Evolutionary conservation across 1,139 yeast species (phyloP).

Genomic region (Pichia sp.): DNA sequence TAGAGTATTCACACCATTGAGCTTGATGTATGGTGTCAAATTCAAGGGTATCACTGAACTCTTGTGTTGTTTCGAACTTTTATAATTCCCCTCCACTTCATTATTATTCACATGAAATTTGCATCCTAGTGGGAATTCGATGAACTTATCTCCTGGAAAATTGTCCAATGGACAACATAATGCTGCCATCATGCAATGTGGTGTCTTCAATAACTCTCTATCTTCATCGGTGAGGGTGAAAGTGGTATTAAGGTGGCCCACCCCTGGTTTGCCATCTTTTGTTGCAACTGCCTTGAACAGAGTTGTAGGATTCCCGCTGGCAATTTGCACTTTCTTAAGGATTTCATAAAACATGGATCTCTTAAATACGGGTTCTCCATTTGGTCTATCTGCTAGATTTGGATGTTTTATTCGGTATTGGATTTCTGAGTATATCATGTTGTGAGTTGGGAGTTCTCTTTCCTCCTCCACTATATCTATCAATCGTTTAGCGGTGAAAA

Average conservation of each 20-base stretch:
- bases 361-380: conserved; percentile 13
- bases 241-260: no score
- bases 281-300: no score
- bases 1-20: conserved; percentile 31
- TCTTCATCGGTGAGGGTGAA: conserved; percentile 40
- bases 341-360: conserved; percentile 9
- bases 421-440: not conserved
- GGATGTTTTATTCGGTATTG: conserved; percentile 16
- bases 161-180: conserved; percentile 39
- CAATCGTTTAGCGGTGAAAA: conserved; percentile 13
- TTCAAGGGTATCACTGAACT: conserved; percentile 69
- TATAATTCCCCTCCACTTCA: conserved; percentile 41
- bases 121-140: conserved; percentile 54
- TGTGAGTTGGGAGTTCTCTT: conserved; percentile 1
- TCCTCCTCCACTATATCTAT: conserved; percentile 2
- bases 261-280: no score
- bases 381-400: conserved; percentile 32
- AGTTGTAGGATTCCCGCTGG: not conserved
- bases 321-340: conserved; percentile 21
- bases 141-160: conserved; percentile 30
- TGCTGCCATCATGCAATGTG: conserved; percentile 33
- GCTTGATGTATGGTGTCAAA: conserved; percentile 38
- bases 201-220: conserved; percentile 24
- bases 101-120: conserved; percentile 46
- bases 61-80: conserved; percentile 53